These are phyloP conservation scores for Achaetomium macrosporum DNA, from an alignment of 2,329 filamentous ascomycete species.

Conservation along the genomic window DNA sequence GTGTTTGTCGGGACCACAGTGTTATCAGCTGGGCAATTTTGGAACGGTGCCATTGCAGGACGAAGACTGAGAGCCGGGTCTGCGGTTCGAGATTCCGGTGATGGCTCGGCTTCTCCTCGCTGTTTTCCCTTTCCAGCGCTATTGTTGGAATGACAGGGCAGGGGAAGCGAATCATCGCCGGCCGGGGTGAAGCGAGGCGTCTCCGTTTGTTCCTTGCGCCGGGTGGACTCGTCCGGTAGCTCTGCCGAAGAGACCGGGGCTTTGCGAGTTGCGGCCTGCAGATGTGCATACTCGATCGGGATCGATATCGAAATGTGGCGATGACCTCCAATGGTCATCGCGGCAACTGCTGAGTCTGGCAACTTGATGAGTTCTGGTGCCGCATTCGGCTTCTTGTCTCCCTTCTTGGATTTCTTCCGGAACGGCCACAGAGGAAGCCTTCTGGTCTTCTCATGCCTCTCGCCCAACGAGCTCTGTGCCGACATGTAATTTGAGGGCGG, in stretches of 20 bases:
- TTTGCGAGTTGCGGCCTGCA: conserved; percentile 26
- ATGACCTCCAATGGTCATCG: conserved; percentile 47
- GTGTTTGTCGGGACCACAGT: not conserved
- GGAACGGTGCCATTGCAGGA: not conserved
- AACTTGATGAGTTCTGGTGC: conserved; percentile 33
- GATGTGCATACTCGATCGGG: conserved; percentile 44
- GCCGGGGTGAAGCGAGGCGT: conserved; percentile 13
- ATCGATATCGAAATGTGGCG: conserved; percentile 58
- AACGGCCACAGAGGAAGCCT: conserved; percentile 34
- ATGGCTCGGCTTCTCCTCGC: not conserved
- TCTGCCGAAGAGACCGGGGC: not conserved
- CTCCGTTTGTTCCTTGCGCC: conserved; percentile 32
- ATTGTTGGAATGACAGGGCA: not conserved
- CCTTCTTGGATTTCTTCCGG: conserved; percentile 26
- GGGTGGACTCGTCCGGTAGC: conserved; percentile 19
- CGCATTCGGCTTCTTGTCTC: conserved; percentile 18
- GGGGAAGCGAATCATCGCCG: too few species aligned
- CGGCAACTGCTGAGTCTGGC: conserved; percentile 51
- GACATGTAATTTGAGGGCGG: conserved; percentile 48
- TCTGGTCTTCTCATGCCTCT: conserved; percentile 28
- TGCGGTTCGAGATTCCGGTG: not conserved
- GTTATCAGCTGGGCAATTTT: conserved; percentile 3
- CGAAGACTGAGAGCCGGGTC: conserved; percentile 14
- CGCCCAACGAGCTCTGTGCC: conserved; percentile 29
- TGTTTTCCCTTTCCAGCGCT: not conserved